These are phyloP conservation scores for Acephala macrosclerotiorum DNA, from an alignment of 2,329 filamentous ascomycete genomes.

Conservation along the genomic window DNA sequence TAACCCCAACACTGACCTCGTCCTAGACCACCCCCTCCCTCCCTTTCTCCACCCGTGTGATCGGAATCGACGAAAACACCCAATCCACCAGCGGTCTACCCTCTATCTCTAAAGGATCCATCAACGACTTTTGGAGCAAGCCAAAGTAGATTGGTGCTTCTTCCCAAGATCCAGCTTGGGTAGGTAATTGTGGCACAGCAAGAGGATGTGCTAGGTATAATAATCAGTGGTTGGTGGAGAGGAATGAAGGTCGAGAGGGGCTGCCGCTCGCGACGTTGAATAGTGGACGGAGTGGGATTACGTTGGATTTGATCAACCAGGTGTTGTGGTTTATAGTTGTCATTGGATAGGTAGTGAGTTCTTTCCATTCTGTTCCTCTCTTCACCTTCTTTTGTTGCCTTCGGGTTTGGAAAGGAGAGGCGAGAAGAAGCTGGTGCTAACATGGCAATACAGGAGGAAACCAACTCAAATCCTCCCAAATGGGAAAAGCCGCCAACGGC, in stretches of 20 bases:
- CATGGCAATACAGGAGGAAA: conserved; percentile 38
- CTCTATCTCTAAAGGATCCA: conserved; percentile 67
- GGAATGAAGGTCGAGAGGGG: conserved; percentile 44
- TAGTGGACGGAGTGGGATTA: conserved; percentile 80
- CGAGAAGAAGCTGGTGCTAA: conserved; percentile 1
- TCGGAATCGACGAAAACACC: conserved; percentile 72
- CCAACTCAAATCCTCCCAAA: conserved; percentile 66
- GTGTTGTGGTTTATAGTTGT: conserved; percentile 86
- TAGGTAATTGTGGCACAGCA: conserved; percentile 77
- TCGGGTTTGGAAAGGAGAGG: too few species aligned
- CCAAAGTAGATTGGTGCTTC: conserved; percentile 78
- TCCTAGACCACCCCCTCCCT: conserved; percentile 75
- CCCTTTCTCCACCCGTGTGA: conserved; percentile 73
- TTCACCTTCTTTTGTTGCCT: not conserved
- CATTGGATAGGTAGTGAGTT: conserved; percentile 57
- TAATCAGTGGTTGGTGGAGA: conserved; percentile 58
- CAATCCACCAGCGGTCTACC: conserved; percentile 78
- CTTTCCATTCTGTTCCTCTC: not conserved
- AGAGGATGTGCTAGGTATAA: conserved; percentile 83
- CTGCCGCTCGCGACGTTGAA: conserved; percentile 66
- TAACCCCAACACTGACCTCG: conserved; percentile 64
- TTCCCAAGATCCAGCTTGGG: conserved; percentile 64
- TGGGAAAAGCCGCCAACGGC: conserved; percentile 51
- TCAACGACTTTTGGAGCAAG: conserved; percentile 83
- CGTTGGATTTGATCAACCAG: conserved; percentile 88